Base-by-base conservation (phyloP, 2,329 filamentous ascomycete species). In the Fusarium buharicum region DNA sequence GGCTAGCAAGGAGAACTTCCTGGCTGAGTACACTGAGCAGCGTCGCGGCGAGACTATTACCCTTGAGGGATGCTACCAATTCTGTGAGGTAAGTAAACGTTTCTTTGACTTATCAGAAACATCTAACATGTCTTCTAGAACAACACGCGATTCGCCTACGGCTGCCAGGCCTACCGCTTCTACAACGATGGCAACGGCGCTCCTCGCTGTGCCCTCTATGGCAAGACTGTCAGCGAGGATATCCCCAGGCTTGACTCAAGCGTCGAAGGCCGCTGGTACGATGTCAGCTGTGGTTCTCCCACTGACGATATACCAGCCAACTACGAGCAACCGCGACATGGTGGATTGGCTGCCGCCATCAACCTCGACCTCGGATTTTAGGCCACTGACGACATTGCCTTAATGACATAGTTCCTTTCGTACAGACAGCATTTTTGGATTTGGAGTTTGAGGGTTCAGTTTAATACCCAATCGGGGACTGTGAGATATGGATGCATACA, bases 21-120 rank as follows among this genome's bases (percentile, higher is more conserved):
- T 80, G 3, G 76, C 74, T 11, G 73, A 75, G 59, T 80, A 75
- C 56, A 70, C 73, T 39, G 70, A 79, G 62, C 72, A 79, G 52
- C 68, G 61, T 7, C 55, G 55, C 2, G 69, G 62, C 12, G 72
- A 75, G 31, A 64, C 70, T 2, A 73, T 81, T 20, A 77, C 75
- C 3, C 67, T 78, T 8, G 68, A 75, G 54, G 77, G 76, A 3
- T 80, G 79, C 69, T 80, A 73, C 67, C 72, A 78, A 56, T 77
- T 79, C 69, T 81, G 78, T 61, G 61, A 64, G 46, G 78, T 75
- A 64, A 73, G 68, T 66, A 7, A 11, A 38, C 14, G 4, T 14
- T 7, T 16, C 28, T 22, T 14, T 17, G 5, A 17, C 41, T 28
- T 2, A 27, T 11, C 10, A 13, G 4, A 6, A 48, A 49, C 4